phyloP scores from a whole-genome alignment of 306 rosid genomes.

The Acacia crassicarpa region DNA sequence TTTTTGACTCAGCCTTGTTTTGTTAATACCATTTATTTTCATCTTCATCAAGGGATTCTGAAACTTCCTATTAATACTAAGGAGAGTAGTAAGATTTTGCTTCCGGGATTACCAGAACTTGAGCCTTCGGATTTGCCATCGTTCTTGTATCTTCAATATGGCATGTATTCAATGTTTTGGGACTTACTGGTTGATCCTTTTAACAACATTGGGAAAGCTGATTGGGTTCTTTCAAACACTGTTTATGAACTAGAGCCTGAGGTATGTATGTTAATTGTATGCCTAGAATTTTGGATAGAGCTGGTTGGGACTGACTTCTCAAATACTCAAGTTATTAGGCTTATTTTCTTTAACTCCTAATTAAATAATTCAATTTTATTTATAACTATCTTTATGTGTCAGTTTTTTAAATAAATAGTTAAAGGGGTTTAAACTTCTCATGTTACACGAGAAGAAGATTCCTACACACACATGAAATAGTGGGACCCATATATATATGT shows the following conservation, averaged over 20 bases:
- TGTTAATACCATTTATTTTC: background rate
- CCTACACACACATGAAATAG: too few species aligned
- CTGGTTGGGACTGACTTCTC: too few species aligned
- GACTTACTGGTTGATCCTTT: background rate
- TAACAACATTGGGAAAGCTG: background rate
- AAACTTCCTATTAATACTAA: background rate
- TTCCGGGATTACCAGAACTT: background rate
- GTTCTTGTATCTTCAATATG: background rate
- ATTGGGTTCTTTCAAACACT: background rate
- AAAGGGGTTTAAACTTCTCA: too few species aligned
- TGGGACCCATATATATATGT: too few species aligned
- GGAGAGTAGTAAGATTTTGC: background rate
- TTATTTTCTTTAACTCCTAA: too few species aligned
- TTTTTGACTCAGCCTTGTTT: background rate
- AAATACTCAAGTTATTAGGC: too few species aligned
- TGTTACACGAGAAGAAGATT: too few species aligned
- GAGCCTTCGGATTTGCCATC: background rate
- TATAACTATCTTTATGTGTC: too few species aligned
- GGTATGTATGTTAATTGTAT: background rate
- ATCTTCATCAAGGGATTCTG: background rate
- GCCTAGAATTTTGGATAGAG: background rate
- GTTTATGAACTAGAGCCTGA: background rate
- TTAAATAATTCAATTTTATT: too few species aligned
- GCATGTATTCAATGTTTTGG: background rate
- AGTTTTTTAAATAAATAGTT: too few species aligned